Evolutionary conservation across 805 yeast species (phyloP), one percentile per base, ranked within the genome.

Genomic region (Candida sphagnicola): DNA sequence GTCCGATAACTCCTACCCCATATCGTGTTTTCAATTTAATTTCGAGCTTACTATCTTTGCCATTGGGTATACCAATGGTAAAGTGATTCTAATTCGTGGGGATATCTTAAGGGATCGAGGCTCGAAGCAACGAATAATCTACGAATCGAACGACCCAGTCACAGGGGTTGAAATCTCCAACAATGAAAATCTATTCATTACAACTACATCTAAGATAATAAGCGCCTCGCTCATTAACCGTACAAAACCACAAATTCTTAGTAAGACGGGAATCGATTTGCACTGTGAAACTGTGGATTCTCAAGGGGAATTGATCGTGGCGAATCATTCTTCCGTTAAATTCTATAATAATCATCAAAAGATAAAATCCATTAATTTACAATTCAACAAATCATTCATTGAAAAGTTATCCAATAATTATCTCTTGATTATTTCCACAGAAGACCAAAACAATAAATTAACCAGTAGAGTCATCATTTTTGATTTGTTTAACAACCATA

Each of bases 21-120:
- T 89, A 43, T 80, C 93, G 3, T 73, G 85, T 23, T 74, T 85
- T 44, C 70, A 74, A 12, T 61, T 73, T 35, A 72, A 80, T 12
- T 48, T 58, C 1, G 80, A 75, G 42, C 74, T 82, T 43, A 72
- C 86, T 2, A 75, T 85, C 24, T 57, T 84, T 4, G 90, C 85
- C 0, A 62, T 86, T 33, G 96, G 96, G 0, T 86, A 79, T 50
- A 82, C 90, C 11, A 83, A 89, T 57, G 99, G 99, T 2, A 72
- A 79, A 15, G 88, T 90, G 2, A 66, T 90, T 2, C 63, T 90
- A 5, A 77, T 90, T 0, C 65, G 98, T 45, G 99, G 99, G 6
- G 98, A 93, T 57, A 59, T 93, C 23, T 48, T 87, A 5, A 78
- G 89, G 49, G 99, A 93, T 54, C 67, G 95, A 42, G 98, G 98